Evolutionary conservation across 73 alveolate species (phyloP).

Genomic region (Breviolum minutum): DNA sequence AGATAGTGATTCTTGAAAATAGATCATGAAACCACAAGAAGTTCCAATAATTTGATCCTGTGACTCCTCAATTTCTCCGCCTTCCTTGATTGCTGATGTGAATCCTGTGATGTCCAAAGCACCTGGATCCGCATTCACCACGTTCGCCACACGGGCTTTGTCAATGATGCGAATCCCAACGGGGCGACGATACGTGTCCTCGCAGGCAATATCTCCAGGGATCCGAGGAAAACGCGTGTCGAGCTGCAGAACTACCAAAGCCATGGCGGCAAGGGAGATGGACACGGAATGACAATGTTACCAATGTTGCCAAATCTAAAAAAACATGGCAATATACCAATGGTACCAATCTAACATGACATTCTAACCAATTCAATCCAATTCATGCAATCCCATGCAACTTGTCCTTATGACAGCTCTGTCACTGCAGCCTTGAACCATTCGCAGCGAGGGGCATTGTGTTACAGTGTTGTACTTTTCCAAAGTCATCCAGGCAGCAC

Average conservation of each 20-base stretch:
- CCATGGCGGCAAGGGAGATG: background rate
- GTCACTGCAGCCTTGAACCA: no score
- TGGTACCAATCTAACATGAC: no score
- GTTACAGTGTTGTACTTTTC: no score
- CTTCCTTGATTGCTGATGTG: background rate
- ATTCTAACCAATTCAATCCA: no score
- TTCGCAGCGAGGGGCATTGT: no score
- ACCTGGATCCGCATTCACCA: constrained; percentile 52
- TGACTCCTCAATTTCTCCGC: background rate
- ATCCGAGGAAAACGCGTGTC: constrained; percentile 76
- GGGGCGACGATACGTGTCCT: constrained; percentile 51
- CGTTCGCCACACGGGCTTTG: constrained; percentile 55
- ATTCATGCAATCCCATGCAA: no score
- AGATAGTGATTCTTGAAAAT: constrained; percentile 47
- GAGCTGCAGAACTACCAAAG: constrained; percentile 49
- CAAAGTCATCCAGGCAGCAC: no score
- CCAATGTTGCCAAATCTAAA: no score
- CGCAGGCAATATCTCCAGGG: constrained; percentile 78
- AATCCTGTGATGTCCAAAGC: constrained; percentile 49
- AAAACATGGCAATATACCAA: no score
- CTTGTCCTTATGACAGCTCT: no score
- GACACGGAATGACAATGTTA: no score
- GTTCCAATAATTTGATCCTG: constrained; percentile 39
- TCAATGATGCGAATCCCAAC: background rate
- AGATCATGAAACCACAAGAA: constrained; percentile 69